Evolutionary conservation across 805 yeast species (phyloP), one percentile per base, ranked within the genome.

Genomic region (Kregervanrija fluxuum): DNA sequence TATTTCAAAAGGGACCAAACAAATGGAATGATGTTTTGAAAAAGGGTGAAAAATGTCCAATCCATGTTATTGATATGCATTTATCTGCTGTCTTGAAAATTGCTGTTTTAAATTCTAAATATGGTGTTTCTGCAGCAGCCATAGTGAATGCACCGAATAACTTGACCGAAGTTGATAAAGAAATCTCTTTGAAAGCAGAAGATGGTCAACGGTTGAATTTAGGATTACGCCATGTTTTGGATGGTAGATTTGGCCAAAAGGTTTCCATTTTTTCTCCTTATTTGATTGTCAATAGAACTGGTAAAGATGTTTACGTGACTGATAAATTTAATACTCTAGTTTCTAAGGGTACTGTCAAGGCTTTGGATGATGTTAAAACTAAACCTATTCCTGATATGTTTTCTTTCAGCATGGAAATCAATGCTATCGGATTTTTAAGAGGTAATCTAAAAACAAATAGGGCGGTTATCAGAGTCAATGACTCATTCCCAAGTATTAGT

Each of bases 181-280:
- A 65, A 5, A 58, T 88, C 43, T 62, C 70, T 2, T 58, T 85
- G 37, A 47, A 42, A 40, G 73, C 74, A 42, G 73, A 69, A 3
- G 82, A 79, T 54, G 93, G 89, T 0, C 96, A 86, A 54, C 59
- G 69, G 14, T 66, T 93, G 40, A 73, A 74, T 43, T 66, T 93
- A 35, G 70, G 72, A 14, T 67, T 93, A 6, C 81, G 79, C 48
- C 91, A 89, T 59, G 71, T 74, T 38, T 69, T 68, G 15, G 65
- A 70, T 15, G 71, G 68, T 11, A 70, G 71, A 0, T 73, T 83
- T 2, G 85, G 88, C 30, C 67, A 80, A 49, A 75, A 78, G 49
- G 74, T 88, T 2, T 74, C 76, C 11, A 70, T 93, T n/a, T 88
- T 79, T 57, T 69, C 96, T 0, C 97, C 97, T 0, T 93, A 91